Base-by-base conservation (phyloP, 345 rosid species). In the Pugionium dolabratum region DNA sequence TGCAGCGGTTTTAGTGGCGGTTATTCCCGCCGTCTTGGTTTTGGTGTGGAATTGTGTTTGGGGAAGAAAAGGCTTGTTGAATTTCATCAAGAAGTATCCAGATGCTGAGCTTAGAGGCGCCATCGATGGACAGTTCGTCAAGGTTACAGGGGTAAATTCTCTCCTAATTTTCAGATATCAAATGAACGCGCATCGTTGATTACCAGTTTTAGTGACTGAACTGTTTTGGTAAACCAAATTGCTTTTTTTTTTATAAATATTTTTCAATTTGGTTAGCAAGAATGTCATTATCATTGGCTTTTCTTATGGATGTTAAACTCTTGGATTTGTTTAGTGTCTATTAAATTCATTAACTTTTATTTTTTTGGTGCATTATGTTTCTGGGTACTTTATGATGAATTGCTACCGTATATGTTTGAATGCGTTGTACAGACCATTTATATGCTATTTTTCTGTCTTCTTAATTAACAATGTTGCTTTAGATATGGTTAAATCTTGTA, bases 41-140 rank as follows among this genome's bases (percentile, higher is more conserved):
- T 61, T 83, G 55, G 9, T 82, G 1, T 92, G 95, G 95, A 92
- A 89, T 57, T 89, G 85, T 18, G 67, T 70, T 6, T 80, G 89
- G 91, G 84, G 88, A 72, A 87, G 85, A 68, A 86, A 72, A 67
- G 95, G 95, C 4, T 45, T 92, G 74, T 29, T 87, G 73, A 79
- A 84, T 63, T 87, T 71, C 79, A 79, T 92, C 48, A 76, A 62
- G 57, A 80, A 80, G 64, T 84, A 81, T 69, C 91, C 96, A 3
- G 94, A 92, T 75, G 83, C 92, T 37, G 96, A 83, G 79, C 97
- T 90, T 66, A 85, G 98, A 82, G 91, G 91, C 39, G 97, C 98
- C 40, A 71, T 80, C 62, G 97, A 92, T 83, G 98, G 98, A 35
- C 97, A 90, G 58, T 80, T 82, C 61, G 94, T 92, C 50, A 92